Evolutionary conservation across 179 eudicot genomes (phyloP), one percentile per base, ranked within the genome.

Genomic region (Drosera spatulata): DNA sequence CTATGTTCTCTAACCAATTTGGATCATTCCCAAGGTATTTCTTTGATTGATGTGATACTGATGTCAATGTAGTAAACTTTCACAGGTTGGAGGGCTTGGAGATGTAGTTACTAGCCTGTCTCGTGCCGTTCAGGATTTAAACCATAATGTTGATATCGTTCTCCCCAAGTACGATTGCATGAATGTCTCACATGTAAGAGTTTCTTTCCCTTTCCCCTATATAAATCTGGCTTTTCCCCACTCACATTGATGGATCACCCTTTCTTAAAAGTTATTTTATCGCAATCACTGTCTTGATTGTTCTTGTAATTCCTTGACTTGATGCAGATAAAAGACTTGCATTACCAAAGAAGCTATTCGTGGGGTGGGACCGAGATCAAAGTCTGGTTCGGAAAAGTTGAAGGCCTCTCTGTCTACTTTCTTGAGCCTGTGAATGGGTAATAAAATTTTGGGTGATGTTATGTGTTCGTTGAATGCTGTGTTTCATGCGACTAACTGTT

Each of bases 31-130:
- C 8, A 49, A 49, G 45, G 8, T 4, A 43, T 4, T 4, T 4
- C 6, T 7, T 43, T 43, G 8, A 43, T 43, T 1, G 45, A 43
- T 43, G 8, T 51, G 37, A 5, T 37, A 40, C 39, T 39, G 2
- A 37, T 6, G 39, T 9, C 4, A 2, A 4, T 41, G 7, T 55
- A 41, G 6, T 37, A 56, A 7, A 41, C 40, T 54, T 4, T 69
- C 79, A 62, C 79, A 94, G 99, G 99, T 94, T 56, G 99, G 99
- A 67, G 99, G 99, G 60, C 97, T 94, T 65, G 99, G 99, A 68
- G 99, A 94, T 71, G 96, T 94, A 66, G 99, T 94, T 42, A 90
- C 99, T 61, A 90, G 97, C 77, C 91, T 94, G 68, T 94, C 99
- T 43, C 95, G 96, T 65, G 99, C 99, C 66, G 83, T 94, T 72